Conservation (phyloP, 176 grass and related monocot genomes). For the Hsuehochloa calcarea region DNA sequence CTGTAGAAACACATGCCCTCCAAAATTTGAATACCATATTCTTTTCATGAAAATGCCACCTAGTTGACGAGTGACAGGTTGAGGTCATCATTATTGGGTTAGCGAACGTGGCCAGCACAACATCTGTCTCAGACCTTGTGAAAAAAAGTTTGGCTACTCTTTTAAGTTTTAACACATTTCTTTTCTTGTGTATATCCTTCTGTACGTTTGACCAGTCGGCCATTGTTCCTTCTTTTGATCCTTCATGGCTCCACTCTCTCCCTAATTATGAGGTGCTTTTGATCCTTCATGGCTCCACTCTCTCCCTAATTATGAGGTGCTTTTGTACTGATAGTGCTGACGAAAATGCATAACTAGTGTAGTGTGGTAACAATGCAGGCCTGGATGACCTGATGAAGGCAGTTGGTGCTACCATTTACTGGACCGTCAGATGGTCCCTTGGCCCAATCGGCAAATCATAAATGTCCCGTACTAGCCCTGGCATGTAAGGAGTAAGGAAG, state of each 20-base stretch:
- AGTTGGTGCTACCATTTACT: not conserved
- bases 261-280: not conserved
- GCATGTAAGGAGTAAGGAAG: not conserved
- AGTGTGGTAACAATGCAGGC: not conserved
- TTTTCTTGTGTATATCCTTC: not conserved
- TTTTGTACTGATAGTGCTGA: not conserved
- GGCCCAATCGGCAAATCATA: not conserved
- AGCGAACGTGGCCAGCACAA: slow-evolving; percentile 43
- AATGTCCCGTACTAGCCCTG: not conserved
- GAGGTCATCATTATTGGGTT: slow-evolving; percentile 1
- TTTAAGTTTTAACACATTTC: not conserved
- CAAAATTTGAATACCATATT: not conserved
- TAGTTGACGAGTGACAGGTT: not conserved
- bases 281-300: not conserved
- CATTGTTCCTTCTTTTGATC: not conserved
- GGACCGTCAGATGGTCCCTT: not conserved
- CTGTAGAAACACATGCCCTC: not conserved
- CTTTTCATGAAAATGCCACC: not conserved
- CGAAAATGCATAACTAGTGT: not conserved
- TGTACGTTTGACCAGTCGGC: not conserved
- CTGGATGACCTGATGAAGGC: not conserved
- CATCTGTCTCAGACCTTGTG: not conserved
- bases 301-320: not conserved
- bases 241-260: not conserved
- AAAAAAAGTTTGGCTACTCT: not conserved